phyloP scores from a whole-genome alignment of 1,284 basidiomycete genomes.

The Athelia sp. region DNA sequence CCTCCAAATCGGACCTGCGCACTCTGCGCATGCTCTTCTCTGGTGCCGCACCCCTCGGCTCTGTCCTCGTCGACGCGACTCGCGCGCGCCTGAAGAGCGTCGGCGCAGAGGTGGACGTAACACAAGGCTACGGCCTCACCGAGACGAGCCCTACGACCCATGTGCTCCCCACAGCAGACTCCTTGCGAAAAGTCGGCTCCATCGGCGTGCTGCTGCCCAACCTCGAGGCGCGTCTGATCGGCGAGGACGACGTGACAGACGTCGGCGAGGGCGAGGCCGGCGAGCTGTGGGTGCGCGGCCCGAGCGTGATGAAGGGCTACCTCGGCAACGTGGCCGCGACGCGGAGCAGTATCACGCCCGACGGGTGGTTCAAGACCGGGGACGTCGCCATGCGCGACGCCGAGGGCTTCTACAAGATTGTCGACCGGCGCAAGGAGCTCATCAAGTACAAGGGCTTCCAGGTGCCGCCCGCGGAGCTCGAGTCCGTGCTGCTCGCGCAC shows the following conservation, averaged over 20 bases:
- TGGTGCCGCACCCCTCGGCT: conserved; percentile 81
- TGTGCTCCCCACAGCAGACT: conserved; percentile 35
- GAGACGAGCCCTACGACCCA: conserved; percentile 69
- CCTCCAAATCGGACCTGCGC: conserved; percentile 67
- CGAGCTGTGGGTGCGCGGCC: conserved; percentile 79
- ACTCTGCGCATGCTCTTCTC: conserved; percentile 59
- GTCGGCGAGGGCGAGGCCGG: conserved; percentile 55
- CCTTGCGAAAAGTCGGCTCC: conserved; percentile 48
- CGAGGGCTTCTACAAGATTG: conserved; percentile 63
- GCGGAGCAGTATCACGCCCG: conserved; percentile 56
- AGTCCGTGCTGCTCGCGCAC: conserved; percentile 68
- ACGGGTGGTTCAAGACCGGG: conserved; percentile 84
- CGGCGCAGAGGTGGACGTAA: conserved; percentile 28
- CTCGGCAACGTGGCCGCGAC: conserved; percentile 67
- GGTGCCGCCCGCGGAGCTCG: conserved; percentile 82
- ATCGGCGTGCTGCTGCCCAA: conserved; percentile 76
- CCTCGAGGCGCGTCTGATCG: conserved; percentile 73
- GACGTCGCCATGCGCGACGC: conserved; percentile 62
- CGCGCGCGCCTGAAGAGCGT: conserved; percentile 32
- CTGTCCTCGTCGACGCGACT: conserved; percentile 48
- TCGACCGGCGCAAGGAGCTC: conserved; percentile 74
- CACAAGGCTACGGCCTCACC: conserved; percentile 71
- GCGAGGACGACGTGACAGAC: conserved; percentile 49
- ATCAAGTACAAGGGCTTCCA: conserved; percentile 71
- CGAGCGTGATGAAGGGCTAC: conserved; percentile 80